Evolutionary conservation across 345 rosid genomes (phyloP), one percentile per base, ranked within the genome.

Genomic region (Boechera retrofracta): DNA sequence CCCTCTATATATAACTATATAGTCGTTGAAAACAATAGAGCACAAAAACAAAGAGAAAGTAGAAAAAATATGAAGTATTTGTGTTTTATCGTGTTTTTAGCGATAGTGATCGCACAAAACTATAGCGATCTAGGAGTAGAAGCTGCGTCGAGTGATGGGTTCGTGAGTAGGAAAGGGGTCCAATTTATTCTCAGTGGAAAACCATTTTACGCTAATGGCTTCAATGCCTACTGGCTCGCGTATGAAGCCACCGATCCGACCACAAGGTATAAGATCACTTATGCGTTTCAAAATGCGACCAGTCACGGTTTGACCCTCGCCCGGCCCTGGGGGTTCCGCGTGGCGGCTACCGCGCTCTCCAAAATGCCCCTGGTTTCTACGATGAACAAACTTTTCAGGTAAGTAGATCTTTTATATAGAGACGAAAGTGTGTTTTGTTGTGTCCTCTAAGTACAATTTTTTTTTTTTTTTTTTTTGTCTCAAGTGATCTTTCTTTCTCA

Each of bases 281-380:
- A 63, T 41, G 81, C 67, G 3, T 11, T 77, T 29, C 73, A 77
- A 65, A 77, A 72, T 35, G 81, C 77, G n/a, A 77, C 68, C 5
- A 29, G 4, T 13, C 54, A 65, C n/a, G 45, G 73, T 49, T 60
- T 77, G 48, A 57, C 77, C 24, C 15, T 77, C 2, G 81, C 68
- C 21, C 77, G 81, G 2, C 71, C 81, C 0, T 77, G 77, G 81
- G 81, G 62, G 5, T 77, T 77, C 7, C 61, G 11, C 5, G 81
- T 57, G 81, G 81, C 5, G 81, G 77, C 55, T 77, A 64, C 67
- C 77, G 81, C n/a, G 62, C 77, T 77, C 81, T 77, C 52, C 81
- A 77, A 65, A 65, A 3, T 9, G 13, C 67, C 9, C 81, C 81
- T 65, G 77, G 73, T 58, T 15, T 36, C 8, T 77, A 77, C 39